Conservation (phyloP, 345 rosid species). For the Acer saccharum region DNA sequence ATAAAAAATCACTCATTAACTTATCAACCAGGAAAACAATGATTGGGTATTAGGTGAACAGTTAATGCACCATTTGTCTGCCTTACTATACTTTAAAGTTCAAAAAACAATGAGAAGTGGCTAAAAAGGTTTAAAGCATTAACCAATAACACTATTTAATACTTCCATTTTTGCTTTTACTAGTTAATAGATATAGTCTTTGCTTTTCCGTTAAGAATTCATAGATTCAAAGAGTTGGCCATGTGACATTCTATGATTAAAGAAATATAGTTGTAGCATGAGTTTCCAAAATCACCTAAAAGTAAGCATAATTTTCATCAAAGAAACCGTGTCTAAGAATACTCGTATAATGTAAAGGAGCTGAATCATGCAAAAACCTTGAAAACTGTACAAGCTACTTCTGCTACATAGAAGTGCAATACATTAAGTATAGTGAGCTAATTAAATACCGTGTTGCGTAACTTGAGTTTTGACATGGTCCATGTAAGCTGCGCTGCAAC, state of each 20-base stretch:
- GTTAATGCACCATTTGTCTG: not conserved
- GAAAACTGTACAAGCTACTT: not conserved
- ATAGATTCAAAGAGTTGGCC: constrained; percentile 1
- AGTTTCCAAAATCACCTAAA: not conserved
- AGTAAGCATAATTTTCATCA: not conserved
- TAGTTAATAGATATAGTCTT: not conserved
- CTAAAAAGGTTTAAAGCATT: not conserved
- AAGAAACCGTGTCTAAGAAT: not conserved
- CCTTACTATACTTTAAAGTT: not conserved
- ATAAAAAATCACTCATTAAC: too few relatives aligned
- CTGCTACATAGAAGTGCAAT: constrained; percentile 5
- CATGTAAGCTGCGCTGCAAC: constrained; percentile 99
- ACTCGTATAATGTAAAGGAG: not conserved
- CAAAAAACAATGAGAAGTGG: not conserved
- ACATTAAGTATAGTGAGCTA: not conserved
- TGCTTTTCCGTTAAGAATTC: not conserved
- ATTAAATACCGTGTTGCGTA: constrained; percentile 69
- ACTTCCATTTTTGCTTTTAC: not conserved
- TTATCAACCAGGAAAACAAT: not conserved
- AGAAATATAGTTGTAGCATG: not conserved
- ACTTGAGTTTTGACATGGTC: constrained; percentile 82
- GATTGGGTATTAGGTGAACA: not conserved
- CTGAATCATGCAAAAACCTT: not conserved
- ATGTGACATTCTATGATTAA: not conserved
- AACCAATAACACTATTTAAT: not conserved